Evolutionary conservation across 768 basidiomycete species (phyloP).

Genomic region (Pulveroboletus sp.): DNA sequence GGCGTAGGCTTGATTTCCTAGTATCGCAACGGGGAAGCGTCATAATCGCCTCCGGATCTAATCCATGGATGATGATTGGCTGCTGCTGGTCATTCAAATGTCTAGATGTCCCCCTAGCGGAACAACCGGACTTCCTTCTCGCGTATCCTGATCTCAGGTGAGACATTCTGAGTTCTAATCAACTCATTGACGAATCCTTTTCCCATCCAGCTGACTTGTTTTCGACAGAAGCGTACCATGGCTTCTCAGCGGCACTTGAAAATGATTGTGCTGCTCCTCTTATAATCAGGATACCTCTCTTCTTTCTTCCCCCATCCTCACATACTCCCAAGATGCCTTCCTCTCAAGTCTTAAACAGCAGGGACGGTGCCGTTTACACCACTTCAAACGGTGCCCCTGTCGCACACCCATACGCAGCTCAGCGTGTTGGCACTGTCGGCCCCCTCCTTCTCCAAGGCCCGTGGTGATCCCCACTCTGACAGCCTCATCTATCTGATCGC

Average conservation of each 20-base stretch:
- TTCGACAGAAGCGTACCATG: conserved; percentile 9
- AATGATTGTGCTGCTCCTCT: conserved; percentile 7
- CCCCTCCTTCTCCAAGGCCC: conserved; percentile 88
- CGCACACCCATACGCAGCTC: conserved; percentile 71
- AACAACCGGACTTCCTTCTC: no score
- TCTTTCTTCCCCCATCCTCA: conserved; percentile 2
- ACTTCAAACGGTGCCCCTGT: conserved; percentile 83
- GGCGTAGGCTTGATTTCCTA: no score
- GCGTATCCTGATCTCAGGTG: conserved; percentile 2
- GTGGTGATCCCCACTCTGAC: conserved; percentile 13
- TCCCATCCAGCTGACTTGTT: conserved; percentile 6
- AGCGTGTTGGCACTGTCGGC: conserved; percentile 70
- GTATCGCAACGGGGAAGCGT: no score
- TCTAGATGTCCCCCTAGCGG: no score
- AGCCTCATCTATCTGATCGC: conserved; percentile 13
- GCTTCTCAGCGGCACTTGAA: conserved; percentile 29
- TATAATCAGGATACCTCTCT: conserved; percentile 14
- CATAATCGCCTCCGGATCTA: no score
- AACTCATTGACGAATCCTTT: neutral
- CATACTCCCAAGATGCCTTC: conserved; percentile 55
- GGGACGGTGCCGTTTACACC: conserved; percentile 71
- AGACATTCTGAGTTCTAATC: conserved; percentile 11
- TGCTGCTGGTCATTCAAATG: neutral
- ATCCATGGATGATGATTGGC: conserved; percentile 1
- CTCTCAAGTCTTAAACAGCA: conserved; percentile 49